A percentile compares a stretch with the other conserved stretches of the same genome.
Conservation (phyloP, 768 basidiomycete species). For the Rhodotorula taiwanensis region DNA sequence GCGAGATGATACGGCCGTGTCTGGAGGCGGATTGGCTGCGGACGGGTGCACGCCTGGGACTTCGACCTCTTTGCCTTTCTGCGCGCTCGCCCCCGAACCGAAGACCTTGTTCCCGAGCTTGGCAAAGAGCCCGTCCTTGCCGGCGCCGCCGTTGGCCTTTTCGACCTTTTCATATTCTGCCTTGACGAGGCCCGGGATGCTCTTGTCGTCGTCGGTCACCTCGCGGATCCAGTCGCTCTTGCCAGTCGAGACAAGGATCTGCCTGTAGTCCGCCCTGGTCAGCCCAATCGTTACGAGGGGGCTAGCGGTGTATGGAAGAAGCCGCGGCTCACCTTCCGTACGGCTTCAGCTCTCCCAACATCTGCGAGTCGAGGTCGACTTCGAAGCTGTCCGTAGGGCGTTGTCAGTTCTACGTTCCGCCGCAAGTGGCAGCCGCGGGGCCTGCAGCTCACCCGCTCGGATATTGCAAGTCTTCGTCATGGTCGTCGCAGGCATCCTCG, state of each 20-base stretch:
- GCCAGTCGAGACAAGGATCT: conserved; percentile 85
- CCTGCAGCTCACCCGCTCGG: conserved; percentile 25
- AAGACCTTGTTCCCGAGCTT: conserved; percentile 27
- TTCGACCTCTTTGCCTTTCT: background rate
- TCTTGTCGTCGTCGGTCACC: conserved; percentile 62
- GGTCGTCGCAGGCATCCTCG: conserved; percentile 63
- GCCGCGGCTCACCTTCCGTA: conserved; percentile 58
- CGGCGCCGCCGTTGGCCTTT: conserved; percentile 2
- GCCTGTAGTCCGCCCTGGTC: background rate
- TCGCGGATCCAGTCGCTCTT: conserved; percentile 80
- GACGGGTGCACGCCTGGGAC: conserved; percentile 13
- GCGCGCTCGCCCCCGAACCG: background rate
- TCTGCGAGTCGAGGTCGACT: conserved; percentile 67
- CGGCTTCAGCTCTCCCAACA: conserved; percentile 80
- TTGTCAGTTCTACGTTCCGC: conserved; percentile 22
- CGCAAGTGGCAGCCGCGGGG: no score
- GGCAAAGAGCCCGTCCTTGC: conserved; percentile 3
- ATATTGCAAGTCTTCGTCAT: conserved; percentile 51
- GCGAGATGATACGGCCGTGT: background rate
- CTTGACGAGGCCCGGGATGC: conserved; percentile 61
- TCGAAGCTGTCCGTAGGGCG: conserved; percentile 59
- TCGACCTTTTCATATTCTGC: conserved; percentile 32
- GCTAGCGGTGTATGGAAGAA: background rate
- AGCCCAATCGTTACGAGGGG: no score
- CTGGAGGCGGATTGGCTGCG: background rate